Evolutionary conservation across 441 rosid species (phyloP), one percentile per base, ranked within the genome.

Genomic region (Adansonia rubrostipa): DNA sequence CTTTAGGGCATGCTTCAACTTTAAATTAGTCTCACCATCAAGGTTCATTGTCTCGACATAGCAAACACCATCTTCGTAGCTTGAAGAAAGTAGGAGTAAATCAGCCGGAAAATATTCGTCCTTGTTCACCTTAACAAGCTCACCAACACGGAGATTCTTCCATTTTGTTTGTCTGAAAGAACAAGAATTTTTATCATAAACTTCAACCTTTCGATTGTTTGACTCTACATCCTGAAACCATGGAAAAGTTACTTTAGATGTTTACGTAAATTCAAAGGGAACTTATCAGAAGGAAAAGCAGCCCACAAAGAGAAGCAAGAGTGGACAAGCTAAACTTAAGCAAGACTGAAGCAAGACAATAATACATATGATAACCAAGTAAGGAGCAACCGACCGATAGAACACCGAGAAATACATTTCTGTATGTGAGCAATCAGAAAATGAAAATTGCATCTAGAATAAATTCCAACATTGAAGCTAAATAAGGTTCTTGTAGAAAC

Each of bases 11-110:
- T 90, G 94, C 81, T 94, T 96, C 77, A 93, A 75, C 80, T 96
- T 96, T 84, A 96, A 68, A 80, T 93, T 93, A 73, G 97, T 96
- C 88, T 96, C 99, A 22, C 99, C 99, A 76, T 96, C 99, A 60
- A 96, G 98, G 79, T 94, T 96, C 94, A 83, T 92, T 48, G 99
- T 96, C 80, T 96, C 99, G n/a, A 96, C 98, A 81, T 96, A 94
- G 81, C 98, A 94, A 61, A 93, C 80, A 14, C 92, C 99, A 77
- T 94, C 98, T 44, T 91, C 97, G 45, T 85, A 82, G 87, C 82
- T 89, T 61, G 98, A 96, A 13, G 99, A 96, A 68, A 96, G 88
- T 19, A 96, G 83, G 83, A 96, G 92, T 82, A 96, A 85, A 84
- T 96, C 98, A 66, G 97, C 96, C 14, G 99, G 99, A 82, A 94